Evolutionary conservation across 345 rosid species (phyloP), one percentile per base, ranked within the genome.

Genomic region (Lenwebbia sp.): DNA sequence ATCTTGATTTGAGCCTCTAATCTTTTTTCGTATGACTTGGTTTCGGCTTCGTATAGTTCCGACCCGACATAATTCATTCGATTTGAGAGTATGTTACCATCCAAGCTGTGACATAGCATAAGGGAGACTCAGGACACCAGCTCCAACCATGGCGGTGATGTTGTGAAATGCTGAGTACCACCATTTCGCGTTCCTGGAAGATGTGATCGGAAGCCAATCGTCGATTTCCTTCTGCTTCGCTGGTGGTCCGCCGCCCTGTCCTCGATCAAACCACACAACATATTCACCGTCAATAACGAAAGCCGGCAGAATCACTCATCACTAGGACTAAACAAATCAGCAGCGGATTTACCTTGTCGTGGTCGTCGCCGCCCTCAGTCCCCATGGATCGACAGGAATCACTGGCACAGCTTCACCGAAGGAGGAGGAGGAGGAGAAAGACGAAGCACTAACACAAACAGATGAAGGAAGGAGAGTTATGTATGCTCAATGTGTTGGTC

Each of bases 111-210:
- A 85, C 98, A 95, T 91, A 78, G 98, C 98, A 52, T 90, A 94
- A 50, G 98, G 98, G 83, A 95, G 96, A 85, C 96, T 92, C 84
- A 93, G 96, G 85, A 94, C 96, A 21, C 98, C 94, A 15, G 96
- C 97, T 55, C 97, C 96, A 78, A 94, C 97, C 94, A 94, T 93
- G 90, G 97, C 95, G 26, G 98, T 95, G 86, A 95, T 95, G 87
- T 95, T 94, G 96, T 95, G 98, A 87, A 95, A 95, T 76, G 98
- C 92, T 28, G 98, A 86, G 88, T 92, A 94, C 98, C 96, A 94
- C 98, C 98, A 95, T 83, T 90, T 95, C 5, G 96, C 97, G 55
- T 93, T 93, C 89, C 97, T 90, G 7, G 96, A 93, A 56, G 96
- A 92, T 74, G 97, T 94, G 78, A 94, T 94, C 22, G 96, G 96